phyloP scores from a whole-genome alignment of 257 asterid genomes.

The Echites panduratus region DNA sequence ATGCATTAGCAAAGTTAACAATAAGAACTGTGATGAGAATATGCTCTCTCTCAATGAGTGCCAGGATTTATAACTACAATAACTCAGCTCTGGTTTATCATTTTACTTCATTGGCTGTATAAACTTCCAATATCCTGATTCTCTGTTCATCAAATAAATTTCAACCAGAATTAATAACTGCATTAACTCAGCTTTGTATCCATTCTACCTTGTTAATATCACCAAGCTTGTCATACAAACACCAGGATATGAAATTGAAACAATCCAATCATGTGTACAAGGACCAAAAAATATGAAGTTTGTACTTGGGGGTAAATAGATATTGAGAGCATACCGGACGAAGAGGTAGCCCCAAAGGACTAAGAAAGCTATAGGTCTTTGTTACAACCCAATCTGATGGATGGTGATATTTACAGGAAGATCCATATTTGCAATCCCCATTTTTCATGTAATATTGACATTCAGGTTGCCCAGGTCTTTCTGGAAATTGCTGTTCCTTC shows the following conservation, averaged over 20 bases:
- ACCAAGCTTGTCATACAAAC: not conserved
- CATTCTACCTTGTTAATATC: not conserved
- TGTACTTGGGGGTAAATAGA: not conserved
- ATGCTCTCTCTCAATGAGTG: not conserved
- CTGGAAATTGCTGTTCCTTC: slow-evolving; percentile 58
- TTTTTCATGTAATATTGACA: slow-evolving; percentile 80
- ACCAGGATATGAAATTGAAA: not conserved
- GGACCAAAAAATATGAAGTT: not conserved
- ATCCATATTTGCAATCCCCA: slow-evolving; percentile 84
- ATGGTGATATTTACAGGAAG: slow-evolving; percentile 79
- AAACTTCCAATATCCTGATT: not conserved
- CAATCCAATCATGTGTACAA: not conserved
- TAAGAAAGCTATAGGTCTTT: slow-evolving; percentile 43
- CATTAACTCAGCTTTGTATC: not conserved
- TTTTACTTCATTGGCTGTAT: not conserved
- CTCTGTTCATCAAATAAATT: not conserved
- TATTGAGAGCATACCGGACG: slow-evolving; percentile 59
- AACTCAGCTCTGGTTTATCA: not conserved
- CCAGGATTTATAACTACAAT: not conserved
- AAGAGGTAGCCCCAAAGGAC: slow-evolving; percentile 79
- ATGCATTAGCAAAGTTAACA: not conserved
- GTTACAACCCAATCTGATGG: slow-evolving; percentile 54
- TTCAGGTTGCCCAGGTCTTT: slow-evolving; percentile 68
- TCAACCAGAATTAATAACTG: not conserved
- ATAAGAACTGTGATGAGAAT: not conserved